Evolutionary conservation across 768 basidiomycete genomes (phyloP).

Genomic region (Agaricus blazei): DNA sequence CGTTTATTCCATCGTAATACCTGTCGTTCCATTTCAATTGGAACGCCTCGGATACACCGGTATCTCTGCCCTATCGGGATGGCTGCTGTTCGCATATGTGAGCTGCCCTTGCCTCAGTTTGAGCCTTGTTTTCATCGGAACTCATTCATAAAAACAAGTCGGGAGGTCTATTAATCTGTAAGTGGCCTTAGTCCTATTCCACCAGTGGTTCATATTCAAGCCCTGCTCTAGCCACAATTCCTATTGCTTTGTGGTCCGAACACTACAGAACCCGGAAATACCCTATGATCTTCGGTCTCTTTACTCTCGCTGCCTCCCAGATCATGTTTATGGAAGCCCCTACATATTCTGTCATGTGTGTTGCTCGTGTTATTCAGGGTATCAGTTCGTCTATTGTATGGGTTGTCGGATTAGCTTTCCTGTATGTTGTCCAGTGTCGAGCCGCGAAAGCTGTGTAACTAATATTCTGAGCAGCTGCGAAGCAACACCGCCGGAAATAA

Average conservation of each 20-base stretch:
- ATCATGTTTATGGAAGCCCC: constrained; percentile 61
- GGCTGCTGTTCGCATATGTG: constrained; percentile 58
- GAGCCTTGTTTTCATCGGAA: neutral
- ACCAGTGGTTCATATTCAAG: neutral
- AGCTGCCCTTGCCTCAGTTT: constrained; percentile 15
- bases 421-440: constrained; percentile 28
- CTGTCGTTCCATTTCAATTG: constrained; percentile 61
- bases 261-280: constrained; percentile 36
- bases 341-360: constrained; percentile 48
- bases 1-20: constrained; percentile 59
- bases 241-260: constrained; percentile 54
- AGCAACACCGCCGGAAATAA: constrained; percentile 38
- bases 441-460: too few species aligned
- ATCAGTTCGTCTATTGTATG: constrained; percentile 57
- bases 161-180: constrained; percentile 50
- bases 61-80: constrained; percentile 50
- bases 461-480: constrained; percentile 41
- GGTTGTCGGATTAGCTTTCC: constrained; percentile 55
- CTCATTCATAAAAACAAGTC: constrained; percentile 32
- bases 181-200: constrained; percentile 12
- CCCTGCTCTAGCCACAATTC: constrained; percentile 41
- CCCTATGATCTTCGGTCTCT: constrained; percentile 47
- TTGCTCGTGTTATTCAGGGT: constrained; percentile 58
- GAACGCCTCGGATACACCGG: constrained; percentile 38
- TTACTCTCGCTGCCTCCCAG: constrained; percentile 48